These are phyloP conservation scores for Septoria petroselini DNA, from an alignment of 2,329 filamentous ascomycete species.

Conservation along the genomic window DNA sequence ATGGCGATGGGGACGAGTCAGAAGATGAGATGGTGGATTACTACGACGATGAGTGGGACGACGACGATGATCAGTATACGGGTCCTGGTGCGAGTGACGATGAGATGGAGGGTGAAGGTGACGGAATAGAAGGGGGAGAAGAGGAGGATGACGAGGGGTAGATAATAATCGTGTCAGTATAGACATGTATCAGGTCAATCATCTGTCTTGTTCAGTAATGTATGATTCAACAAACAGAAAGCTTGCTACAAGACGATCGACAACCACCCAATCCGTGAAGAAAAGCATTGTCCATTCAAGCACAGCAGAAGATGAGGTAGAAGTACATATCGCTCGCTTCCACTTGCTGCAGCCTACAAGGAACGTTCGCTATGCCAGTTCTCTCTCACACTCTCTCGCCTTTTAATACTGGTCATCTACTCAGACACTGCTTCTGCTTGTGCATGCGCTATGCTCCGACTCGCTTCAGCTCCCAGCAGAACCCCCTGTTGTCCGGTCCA, in stretches of 20 bases:
- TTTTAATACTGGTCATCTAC: not conserved
- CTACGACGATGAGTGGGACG: slow-evolving; percentile 52
- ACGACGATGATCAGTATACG: slow-evolving; percentile 28
- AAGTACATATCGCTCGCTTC: too few relatives aligned
- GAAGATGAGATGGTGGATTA: slow-evolving; percentile 41
- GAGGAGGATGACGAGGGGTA: slow-evolving; percentile 11
- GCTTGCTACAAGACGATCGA: too few relatives aligned
- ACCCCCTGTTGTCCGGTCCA: too few relatives aligned
- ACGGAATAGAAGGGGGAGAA: not conserved
- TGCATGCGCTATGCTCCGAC: not conserved
- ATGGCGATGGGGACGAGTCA: slow-evolving; percentile 41
- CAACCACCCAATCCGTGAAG: too few relatives aligned
- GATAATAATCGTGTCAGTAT: too few relatives aligned
- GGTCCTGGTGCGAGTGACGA: slow-evolving; percentile 22
- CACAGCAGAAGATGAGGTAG: too few relatives aligned
- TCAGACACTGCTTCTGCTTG: not conserved
- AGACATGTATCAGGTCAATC: too few relatives aligned
- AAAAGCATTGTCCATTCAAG: too few relatives aligned
- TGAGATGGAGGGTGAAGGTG: slow-evolving; percentile 20
- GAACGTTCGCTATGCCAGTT: not conserved
- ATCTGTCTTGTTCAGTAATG: too few relatives aligned
- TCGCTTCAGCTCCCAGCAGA: too few relatives aligned
- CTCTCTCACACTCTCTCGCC: not conserved
- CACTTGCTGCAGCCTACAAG: not conserved
- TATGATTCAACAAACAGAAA: too few relatives aligned